Evolutionary conservation across 2,329 filamentous ascomycete species (phyloP).

Genomic region (Penicillium glabrum): DNA sequence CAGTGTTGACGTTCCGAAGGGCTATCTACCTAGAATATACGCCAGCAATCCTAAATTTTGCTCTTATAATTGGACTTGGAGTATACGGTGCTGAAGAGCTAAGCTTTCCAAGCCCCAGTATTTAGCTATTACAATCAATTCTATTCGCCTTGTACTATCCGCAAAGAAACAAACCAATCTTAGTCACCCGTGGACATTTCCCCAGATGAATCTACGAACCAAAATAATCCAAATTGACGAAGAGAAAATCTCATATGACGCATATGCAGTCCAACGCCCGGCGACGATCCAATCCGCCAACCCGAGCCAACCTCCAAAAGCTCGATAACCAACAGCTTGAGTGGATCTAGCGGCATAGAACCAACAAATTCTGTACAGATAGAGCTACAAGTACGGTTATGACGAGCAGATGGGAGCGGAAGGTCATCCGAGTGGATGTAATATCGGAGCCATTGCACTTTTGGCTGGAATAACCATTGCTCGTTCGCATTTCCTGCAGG

Average conservation of each 20-base stretch:
- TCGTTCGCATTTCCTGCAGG: constrained; percentile 22
- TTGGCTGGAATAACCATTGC: constrained; percentile 12
- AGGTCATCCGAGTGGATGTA: background rate
- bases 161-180: too few relatives aligned
- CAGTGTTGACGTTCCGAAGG: too few relatives aligned
- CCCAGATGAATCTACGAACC: too few relatives aligned
- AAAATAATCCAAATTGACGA: background rate
- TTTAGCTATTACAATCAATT: too few relatives aligned
- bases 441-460: background rate
- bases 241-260: background rate
- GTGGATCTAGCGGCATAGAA: background rate
- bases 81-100: too few relatives aligned
- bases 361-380: background rate
- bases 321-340: background rate
- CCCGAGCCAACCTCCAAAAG: background rate
- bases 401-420: background rate
- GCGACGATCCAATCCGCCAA: background rate
- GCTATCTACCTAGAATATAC: too few relatives aligned
- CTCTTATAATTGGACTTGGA: too few relatives aligned
- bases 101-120: too few relatives aligned
- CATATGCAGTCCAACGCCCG: constrained; percentile 12
- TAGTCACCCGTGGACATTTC: too few relatives aligned
- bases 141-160: too few relatives aligned
- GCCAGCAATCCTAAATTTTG: too few relatives aligned
- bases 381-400: background rate